Evolutionary conservation across 192 early-diverging fungal species (phyloP), one percentile per base, ranked within the genome.

Genomic region (Podila horticola): DNA sequence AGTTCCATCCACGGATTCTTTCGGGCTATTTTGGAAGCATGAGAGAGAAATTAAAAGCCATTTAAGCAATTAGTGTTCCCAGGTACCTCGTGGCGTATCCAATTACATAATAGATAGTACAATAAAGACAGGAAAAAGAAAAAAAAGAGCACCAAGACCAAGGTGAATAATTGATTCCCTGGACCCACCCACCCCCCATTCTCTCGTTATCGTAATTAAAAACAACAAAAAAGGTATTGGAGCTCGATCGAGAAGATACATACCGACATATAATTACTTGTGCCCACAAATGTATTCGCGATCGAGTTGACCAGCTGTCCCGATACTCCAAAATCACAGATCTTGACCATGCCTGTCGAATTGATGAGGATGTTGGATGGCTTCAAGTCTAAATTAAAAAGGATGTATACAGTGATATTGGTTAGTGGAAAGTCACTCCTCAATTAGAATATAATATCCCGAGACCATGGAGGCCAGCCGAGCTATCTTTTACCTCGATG

Each of bases 291-390:
- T 1, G 94, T 95, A 70, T 93, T 90, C 62, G 93, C 94, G 36
- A 94, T 89, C 30, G 93, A 95, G 83, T 91, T 92, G 69, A 93
- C 89, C 67, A 97, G 85, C 82, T 96, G 91, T 64, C 94, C 94
- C 62, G 93, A 95, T 29, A 99, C 97, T 31, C 98, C 98, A 88
- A 95, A 95, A 79, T 95, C 93, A 83, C 91, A 93, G 30, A 94
- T 86, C 77, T 95, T 95, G 84, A 94, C 92, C 69, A 91, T 88
- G 12, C 94, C 93, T 31, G 84, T 77, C 65, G 91, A 93, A 84
- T 95, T 94, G 71, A 95, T 90, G 67, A 95, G 86, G 34, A 95
- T 91, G 73, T 95, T 95, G 51, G 92, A 94, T n/a, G 94, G 94
- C 82, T 95, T 95, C 66, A 95, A 87, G 68, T 95, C 94, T 91